Evolutionary conservation across 495 filamentous ascomycete genomes (phyloP).

Genomic region (Rusavskia elegans): DNA sequence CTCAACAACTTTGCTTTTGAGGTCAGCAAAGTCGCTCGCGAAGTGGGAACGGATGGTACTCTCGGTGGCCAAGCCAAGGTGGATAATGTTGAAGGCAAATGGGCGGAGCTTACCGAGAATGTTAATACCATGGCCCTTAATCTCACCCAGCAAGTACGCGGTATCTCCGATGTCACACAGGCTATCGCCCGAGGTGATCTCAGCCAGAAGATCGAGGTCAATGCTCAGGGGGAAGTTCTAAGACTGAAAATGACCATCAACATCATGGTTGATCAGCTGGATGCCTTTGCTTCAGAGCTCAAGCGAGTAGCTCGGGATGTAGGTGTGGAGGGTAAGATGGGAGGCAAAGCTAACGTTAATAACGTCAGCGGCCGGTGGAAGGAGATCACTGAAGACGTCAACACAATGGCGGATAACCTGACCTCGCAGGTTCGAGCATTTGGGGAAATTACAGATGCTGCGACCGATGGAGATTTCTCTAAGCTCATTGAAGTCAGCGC

Average conservation of each 20-base stretch:
- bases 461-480: constrained; percentile 92
- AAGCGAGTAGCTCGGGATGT: constrained; percentile 95
- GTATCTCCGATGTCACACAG: constrained; percentile 93
- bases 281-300: constrained; percentile 92
- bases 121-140: constrained; percentile 83
- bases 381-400: constrained; percentile 95
- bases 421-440: constrained; percentile 97
- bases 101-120: constrained; percentile 97
- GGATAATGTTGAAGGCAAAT: constrained; percentile 95
- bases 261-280: constrained; percentile 94
- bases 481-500: constrained; percentile 96
- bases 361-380: constrained; percentile 93
- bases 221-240: constrained; percentile 88
- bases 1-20: constrained; percentile 95
- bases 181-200: constrained; percentile 91
- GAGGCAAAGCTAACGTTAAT: constrained; percentile 89
- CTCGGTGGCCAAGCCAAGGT: constrained; percentile 93
- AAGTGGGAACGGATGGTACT: constrained; percentile 95
- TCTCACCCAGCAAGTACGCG: constrained; percentile 84
- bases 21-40: constrained; percentile 94
- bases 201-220: constrained; percentile 89
- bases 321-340: constrained; percentile 97
- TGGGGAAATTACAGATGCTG: constrained; percentile 92
- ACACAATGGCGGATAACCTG: constrained; percentile 96
- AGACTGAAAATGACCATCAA: constrained; percentile 96